Percentiles rank a stretch among this genome's conserved stretches.
Evolutionary conservation across 2,329 filamentous ascomycete species (phyloP).

Genomic region (Colletotrichum lindemuthianum): DNA sequence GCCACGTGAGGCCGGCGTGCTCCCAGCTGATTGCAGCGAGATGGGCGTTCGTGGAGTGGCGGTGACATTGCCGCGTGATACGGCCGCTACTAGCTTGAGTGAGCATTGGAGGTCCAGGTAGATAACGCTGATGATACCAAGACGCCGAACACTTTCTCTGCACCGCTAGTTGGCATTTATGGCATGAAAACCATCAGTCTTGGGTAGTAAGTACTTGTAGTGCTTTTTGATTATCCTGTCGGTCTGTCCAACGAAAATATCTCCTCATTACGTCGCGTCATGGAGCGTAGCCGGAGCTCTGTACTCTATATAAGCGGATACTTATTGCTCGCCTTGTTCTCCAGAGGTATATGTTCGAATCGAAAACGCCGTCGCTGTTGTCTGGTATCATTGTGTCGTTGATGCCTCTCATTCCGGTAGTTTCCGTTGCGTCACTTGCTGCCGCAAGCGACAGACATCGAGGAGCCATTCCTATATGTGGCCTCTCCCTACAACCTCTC

Average conservation of each 20-base stretch:
- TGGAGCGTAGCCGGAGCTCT: constrained; percentile 15
- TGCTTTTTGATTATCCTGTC: constrained; percentile 9
- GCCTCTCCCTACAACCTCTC: constrained; percentile 70
- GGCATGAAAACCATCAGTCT: neutral
- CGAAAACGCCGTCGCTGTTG: constrained; percentile 22
- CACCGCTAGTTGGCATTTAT: neutral
- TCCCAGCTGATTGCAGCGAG: no score
- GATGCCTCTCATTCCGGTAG: neutral
- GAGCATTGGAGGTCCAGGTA: no score
- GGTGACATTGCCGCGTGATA: neutral
- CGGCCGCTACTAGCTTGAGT: neutral
- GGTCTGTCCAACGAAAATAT: neutral
- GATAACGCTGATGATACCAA: neutral
- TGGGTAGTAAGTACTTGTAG: neutral
- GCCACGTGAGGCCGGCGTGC: no score
- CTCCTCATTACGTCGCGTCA: constrained; percentile 9
- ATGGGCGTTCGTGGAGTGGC: no score
- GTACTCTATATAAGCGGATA: constrained; percentile 19
- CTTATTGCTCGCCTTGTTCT: neutral
- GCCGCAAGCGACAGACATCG: neutral
- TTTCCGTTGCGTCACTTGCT: neutral
- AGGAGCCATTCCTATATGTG: constrained; percentile 49
- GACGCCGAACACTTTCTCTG: neutral
- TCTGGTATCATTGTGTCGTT: constrained; percentile 16
- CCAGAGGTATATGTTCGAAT: constrained; percentile 22